Evolutionary conservation across 1,284 basidiomycete genomes (phyloP).

Genomic region (Hemileia vastatrix): DNA sequence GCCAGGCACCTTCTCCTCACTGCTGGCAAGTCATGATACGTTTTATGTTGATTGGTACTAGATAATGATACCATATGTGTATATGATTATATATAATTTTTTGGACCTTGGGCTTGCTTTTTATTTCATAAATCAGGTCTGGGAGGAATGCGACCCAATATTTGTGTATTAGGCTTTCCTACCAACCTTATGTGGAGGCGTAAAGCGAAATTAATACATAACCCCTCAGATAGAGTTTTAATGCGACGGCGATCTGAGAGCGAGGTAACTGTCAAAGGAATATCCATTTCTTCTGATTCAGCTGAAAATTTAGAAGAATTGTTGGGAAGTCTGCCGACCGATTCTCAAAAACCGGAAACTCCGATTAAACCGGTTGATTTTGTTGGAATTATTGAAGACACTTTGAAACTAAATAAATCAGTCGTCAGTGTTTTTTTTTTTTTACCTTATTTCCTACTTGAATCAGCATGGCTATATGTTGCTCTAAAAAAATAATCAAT

Average conservation of each 20-base stretch:
- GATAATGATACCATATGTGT: no score
- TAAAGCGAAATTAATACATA: slow-evolving; percentile 6
- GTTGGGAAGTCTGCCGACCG: slow-evolving; percentile 15
- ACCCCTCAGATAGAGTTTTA: background rate
- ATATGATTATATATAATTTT: no score
- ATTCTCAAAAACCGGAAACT: slow-evolving; percentile 9
- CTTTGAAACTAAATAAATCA: slow-evolving; percentile 14
- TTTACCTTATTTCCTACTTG: no score
- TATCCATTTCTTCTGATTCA: slow-evolving; percentile 5
- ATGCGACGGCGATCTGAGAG: slow-evolving; percentile 14
- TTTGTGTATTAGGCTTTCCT: slow-evolving; percentile 19
- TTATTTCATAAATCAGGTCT: slow-evolving; percentile 5
- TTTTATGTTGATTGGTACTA: no score
- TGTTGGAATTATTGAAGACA: slow-evolving; percentile 16
- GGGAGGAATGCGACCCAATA: slow-evolving; percentile 22
- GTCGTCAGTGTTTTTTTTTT: no score
- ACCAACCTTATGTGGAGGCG: slow-evolving; percentile 20
- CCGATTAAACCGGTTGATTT: slow-evolving; percentile 14
- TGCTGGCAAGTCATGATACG: slow-evolving; percentile 14
- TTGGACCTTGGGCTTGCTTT: background rate
- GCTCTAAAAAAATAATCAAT: no score
- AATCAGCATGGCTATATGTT: no score
- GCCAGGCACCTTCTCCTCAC: slow-evolving; percentile 16
- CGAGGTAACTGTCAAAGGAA: slow-evolving; percentile 9
- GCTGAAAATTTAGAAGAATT: slow-evolving; percentile 2